Percentiles rank a stretch among this genome's conserved stretches.
phyloP scores from a whole-genome alignment of 2,329 filamentous ascomycete species.

The Aureobasidium pullulans region DNA sequence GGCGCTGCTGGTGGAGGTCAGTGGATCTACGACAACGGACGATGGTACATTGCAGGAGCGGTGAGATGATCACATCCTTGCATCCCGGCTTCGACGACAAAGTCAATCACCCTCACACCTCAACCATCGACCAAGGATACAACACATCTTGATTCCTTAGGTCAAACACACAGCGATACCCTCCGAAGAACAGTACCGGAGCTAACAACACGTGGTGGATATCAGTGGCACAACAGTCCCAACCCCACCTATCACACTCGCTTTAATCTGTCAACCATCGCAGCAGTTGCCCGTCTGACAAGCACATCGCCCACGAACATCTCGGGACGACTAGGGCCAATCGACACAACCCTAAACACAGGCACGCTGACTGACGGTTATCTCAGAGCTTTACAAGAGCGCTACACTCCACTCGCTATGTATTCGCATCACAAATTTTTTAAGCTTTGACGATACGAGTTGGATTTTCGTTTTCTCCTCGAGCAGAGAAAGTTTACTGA shows the following conservation, averaged over 20 bases:
- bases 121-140: background rate
- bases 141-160: background rate
- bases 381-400: no score
- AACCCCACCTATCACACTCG: background rate
- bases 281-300: background rate
- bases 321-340: no score
- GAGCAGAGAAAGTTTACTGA: no score
- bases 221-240: background rate
- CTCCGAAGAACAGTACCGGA: background rate
- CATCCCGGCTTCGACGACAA: background rate
- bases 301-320: no score
- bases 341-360: no score
- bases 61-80: background rate
- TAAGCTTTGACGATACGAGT: no score
- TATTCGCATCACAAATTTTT: no score
- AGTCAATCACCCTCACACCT: background rate
- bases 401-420: no score
- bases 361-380: no score
- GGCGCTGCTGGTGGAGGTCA: background rate
- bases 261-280: background rate
- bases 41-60: slow-evolving; percentile 6
- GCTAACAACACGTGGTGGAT: background rate
- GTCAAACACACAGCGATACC: background rate
- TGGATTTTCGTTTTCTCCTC: no score
- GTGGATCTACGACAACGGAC: background rate